Conservation (phyloP, 768 basidiomycete species). For the Collybiopsis confluens region DNA sequence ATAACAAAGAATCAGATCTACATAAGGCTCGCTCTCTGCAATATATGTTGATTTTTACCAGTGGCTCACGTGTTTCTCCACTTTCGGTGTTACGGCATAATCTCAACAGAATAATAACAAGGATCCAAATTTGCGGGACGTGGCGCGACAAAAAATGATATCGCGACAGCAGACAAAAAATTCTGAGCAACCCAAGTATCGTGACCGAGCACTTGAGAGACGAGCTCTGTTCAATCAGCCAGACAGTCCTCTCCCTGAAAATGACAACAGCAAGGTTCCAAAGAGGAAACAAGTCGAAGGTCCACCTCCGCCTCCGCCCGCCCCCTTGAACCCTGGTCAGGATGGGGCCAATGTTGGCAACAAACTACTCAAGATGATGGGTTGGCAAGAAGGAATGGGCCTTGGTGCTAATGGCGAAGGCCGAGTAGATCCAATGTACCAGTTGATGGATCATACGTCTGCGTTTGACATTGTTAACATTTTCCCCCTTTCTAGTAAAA, state of each 20-base stretch:
- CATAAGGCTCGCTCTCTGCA: constrained; percentile 77
- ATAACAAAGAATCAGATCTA: constrained; percentile 90
- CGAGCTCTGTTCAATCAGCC: constrained; percentile 91
- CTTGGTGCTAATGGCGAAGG: constrained; percentile 82
- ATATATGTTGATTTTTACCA: constrained; percentile 25
- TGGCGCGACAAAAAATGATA: constrained; percentile 64
- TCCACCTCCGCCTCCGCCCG: constrained; percentile 58
- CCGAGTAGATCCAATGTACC: constrained; percentile 82
- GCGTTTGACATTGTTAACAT: neutral
- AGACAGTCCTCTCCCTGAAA: constrained; percentile 67
- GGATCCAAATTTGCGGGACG: constrained; percentile 65
- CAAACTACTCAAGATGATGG: constrained; percentile 95
- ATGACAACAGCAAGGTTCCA: constrained; percentile 24
- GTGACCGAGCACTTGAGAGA: constrained; percentile 92
- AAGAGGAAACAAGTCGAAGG: constrained; percentile 48
- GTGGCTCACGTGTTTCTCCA: constrained; percentile 28
- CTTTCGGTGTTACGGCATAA: constrained; percentile 10
- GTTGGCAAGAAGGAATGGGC: constrained; percentile 90
- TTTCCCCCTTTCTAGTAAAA: constrained; percentile 44
- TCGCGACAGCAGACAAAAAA: constrained; percentile 35
- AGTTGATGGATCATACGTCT: constrained; percentile 13
- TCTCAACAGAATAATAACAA: constrained; percentile 76
- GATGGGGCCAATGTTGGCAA: constrained; percentile 89
- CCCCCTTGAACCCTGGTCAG: constrained; percentile 64
- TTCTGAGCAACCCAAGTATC: constrained; percentile 75